Evolutionary conservation across 345 rosid species (phyloP), one percentile per base, ranked within the genome.

Genomic region (Dimocarpus longan): DNA sequence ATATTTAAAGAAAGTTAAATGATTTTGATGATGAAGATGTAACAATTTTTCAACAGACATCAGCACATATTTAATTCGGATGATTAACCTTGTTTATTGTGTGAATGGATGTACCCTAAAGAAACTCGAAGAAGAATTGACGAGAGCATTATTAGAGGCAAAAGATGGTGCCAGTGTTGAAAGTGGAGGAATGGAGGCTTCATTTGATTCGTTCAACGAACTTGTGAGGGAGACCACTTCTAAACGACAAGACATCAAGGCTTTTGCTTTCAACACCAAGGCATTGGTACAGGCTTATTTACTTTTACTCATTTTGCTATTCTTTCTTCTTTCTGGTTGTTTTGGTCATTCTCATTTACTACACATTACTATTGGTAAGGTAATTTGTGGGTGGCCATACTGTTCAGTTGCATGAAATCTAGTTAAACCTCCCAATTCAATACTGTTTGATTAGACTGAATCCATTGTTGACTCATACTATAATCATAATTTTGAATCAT

Each of bases 261-360:
- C 90, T 71, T 95, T 95, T 81, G 98, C 98, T 77, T 81, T 87
- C 81, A 87, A 82, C 75, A 89, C 95, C 75, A 95, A 95, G 88
- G 91, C 93, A 77, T 88, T 91, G 98, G 98, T 91, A 89, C 54
- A 50, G 21, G 70, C 65, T 15, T 66, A 68, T 79, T 71, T 5
- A 15, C 22, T 74, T 71, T 3, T 5, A 22, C 19, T 21, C 44
- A n/a, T 12, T 72, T 10, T 63, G 19, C 32, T 5, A 10, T 12
- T 3, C 11, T 42, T 43, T 39, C 59, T 6, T 39, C 56, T 78
- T 6, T 42, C 68, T 43, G 22, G 8, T 42, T 32, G 10, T 10
- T 66, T 43, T 32, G 37, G 19, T 11, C 15, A 22, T 42, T 65
- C 42, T 13, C n/a, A 11, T 48, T 46, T 0, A 0, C 3, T 24